Conservation (phyloP, 768 basidiomycete species). For the Gloeopeniophorella convolvens region DNA sequence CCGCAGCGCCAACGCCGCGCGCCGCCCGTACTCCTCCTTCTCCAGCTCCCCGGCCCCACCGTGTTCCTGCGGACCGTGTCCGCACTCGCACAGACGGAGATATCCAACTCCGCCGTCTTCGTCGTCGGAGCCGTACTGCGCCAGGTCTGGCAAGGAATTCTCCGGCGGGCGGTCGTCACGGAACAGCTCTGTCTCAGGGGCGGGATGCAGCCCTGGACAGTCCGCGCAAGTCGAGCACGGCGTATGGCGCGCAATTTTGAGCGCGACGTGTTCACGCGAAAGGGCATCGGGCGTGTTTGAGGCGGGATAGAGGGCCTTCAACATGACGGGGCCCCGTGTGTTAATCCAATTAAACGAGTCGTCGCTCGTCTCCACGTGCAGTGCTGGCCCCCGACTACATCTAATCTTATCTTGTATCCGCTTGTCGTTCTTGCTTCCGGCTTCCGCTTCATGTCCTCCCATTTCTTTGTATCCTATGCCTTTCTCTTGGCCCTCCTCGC, state of each 20-base stretch:
- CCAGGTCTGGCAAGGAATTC: conserved; percentile 47
- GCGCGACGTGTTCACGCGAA: conserved; percentile 42
- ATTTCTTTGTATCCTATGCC: background rate
- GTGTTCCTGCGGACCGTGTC: conserved; percentile 58
- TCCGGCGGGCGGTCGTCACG: conserved; percentile 39
- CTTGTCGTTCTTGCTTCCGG: no score
- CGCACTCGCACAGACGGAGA: conserved; percentile 59
- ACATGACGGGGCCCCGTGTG: conserved; percentile 24
- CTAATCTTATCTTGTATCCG: conserved; percentile 8
- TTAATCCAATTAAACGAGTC: background rate
- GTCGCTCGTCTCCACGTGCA: no score
- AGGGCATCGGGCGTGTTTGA: conserved; percentile 46
- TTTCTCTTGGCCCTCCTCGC: conserved; percentile 25
- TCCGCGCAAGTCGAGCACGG: conserved; percentile 56
- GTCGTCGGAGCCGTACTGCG: conserved; percentile 67
- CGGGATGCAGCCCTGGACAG: conserved; percentile 71
- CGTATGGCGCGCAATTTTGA: conserved; percentile 83
- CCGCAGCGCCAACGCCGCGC: conserved; percentile 67
- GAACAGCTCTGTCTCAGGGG: conserved; percentile 49
- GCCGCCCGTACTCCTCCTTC: conserved; percentile 59
- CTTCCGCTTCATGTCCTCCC: background rate
- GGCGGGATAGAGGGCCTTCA: conserved; percentile 66
- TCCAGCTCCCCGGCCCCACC: conserved; percentile 60
- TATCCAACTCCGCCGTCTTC: conserved; percentile 49
- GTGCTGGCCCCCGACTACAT: no score